phyloP scores from a whole-genome alignment of 352 stramenopile species.

The Globisporangium lucens region DNA sequence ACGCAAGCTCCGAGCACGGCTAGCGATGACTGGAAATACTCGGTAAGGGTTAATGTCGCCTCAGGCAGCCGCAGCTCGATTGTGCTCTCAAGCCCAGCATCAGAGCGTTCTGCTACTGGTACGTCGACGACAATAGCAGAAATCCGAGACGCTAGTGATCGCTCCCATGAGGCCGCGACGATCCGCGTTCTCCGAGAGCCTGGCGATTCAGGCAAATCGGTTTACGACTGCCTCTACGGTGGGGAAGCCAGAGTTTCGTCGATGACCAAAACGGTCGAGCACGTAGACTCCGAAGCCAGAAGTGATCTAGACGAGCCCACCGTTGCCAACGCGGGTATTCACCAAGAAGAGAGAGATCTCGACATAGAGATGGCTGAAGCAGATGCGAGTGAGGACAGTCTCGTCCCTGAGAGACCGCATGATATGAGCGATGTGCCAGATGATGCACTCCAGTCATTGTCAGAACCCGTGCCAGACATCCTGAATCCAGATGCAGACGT shows the following conservation, averaged over 20 bases:
- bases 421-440: background rate
- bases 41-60: conserved; percentile 34
- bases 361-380: conserved; percentile 8
- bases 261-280: background rate
- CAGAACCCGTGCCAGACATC: background rate
- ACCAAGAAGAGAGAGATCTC: background rate
- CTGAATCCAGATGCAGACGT: background rate
- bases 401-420: background rate
- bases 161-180: background rate
- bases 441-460: background rate
- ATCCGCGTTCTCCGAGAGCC: conserved; percentile 39
- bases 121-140: background rate
- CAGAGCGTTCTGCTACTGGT: background rate
- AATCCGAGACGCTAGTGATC: background rate
- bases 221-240: conserved; percentile 33
- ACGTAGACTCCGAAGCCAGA: background rate
- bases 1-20: background rate
- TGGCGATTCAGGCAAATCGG: conserved; percentile 27
- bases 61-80: conserved; percentile 25
- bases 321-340: background rate
- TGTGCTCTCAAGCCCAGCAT: conserved; percentile 13
- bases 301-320: background rate
- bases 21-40: conserved; percentile 11
- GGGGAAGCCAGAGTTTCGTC: background rate
- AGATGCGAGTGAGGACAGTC: background rate